Evolutionary conservation across 495 filamentous ascomycete genomes (phyloP).

Genomic region (Schizothecium vesticola): DNA sequence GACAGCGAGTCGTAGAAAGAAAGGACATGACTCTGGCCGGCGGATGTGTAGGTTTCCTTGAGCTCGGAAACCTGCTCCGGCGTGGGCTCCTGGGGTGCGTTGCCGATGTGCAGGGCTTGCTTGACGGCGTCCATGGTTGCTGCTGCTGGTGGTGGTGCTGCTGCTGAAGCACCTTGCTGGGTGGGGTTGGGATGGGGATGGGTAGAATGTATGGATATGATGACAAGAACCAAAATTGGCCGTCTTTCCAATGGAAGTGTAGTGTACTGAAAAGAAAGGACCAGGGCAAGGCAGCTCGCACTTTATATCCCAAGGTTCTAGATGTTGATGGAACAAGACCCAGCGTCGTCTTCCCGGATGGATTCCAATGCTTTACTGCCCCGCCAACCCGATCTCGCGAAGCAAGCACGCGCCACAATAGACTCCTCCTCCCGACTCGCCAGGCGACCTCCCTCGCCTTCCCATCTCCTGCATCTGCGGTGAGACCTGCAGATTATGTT

Average conservation of each 20-base stretch:
- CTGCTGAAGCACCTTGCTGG: background rate
- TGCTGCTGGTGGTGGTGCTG: background rate
- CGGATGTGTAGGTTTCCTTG: conserved; percentile 68
- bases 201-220: background rate
- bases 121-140: conserved; percentile 12
- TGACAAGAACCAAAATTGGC: background rate
- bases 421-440: background rate
- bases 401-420: background rate
- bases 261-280: background rate
- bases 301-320: background rate
- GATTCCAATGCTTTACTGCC: background rate
- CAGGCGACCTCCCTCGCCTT: background rate
- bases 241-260: background rate
- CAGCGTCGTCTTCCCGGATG: background rate
- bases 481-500: background rate
- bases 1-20: conserved; percentile 79
- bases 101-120: conserved; percentile 17
- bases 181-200: background rate
- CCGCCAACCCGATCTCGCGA: background rate
- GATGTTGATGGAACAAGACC: background rate
- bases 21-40: conserved; percentile 86
- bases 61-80: conserved; percentile 68
- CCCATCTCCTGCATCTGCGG: background rate
- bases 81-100: conserved; percentile 58
- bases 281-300: background rate